phyloP scores from a whole-genome alignment of 2,329 filamentous ascomycete genomes.

The Diaporthe ampelina region DNA sequence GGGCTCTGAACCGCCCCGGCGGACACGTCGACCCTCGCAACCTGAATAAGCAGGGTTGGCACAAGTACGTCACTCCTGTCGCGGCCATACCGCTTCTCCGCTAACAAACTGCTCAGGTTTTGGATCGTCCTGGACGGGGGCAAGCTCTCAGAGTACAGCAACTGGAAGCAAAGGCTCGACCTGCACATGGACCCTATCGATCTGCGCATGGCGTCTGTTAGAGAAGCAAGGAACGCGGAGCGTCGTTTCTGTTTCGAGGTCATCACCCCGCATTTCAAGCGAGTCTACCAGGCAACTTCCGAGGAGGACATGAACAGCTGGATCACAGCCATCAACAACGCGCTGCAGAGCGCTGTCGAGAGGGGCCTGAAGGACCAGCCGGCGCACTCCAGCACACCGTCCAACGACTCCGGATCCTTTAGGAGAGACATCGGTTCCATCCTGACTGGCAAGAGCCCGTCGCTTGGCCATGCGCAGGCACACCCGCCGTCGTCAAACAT shows the following conservation, averaged over 20 bases:
- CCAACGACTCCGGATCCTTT: constrained; percentile 66
- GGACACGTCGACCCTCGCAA: constrained; percentile 96
- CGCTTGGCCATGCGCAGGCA: constrained; percentile 67
- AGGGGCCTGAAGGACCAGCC: constrained; percentile 71
- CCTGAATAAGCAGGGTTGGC: constrained; percentile 97
- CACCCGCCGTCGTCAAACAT: constrained; percentile 65
- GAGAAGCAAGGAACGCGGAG: constrained; percentile 94
- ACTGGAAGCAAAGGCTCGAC: constrained; percentile 98
- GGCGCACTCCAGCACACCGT: constrained; percentile 53
- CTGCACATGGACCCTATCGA: constrained; percentile 99
- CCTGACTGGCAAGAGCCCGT: constrained; percentile 90
- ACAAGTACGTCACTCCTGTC: constrained; percentile 78
- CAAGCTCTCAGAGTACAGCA: constrained; percentile 97
- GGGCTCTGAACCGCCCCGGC: constrained; percentile 92
- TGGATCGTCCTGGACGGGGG: constrained; percentile 99
- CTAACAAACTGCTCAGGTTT: constrained; percentile 71
- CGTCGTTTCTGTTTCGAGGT: constrained; percentile 98
- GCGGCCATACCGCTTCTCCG: background rate
- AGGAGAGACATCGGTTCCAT: constrained; percentile 93
- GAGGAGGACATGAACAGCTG: constrained; percentile 98
- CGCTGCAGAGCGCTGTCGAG: constrained; percentile 94
- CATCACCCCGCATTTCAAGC: constrained; percentile 95
- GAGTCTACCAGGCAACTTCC: constrained; percentile 96
- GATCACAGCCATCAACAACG: constrained; percentile 98
- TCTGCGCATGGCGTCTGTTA: constrained; percentile 94